Conservation (phyloP, 2,329 filamentous ascomycete genomes). For the Coniochaeta sp. region DNA sequence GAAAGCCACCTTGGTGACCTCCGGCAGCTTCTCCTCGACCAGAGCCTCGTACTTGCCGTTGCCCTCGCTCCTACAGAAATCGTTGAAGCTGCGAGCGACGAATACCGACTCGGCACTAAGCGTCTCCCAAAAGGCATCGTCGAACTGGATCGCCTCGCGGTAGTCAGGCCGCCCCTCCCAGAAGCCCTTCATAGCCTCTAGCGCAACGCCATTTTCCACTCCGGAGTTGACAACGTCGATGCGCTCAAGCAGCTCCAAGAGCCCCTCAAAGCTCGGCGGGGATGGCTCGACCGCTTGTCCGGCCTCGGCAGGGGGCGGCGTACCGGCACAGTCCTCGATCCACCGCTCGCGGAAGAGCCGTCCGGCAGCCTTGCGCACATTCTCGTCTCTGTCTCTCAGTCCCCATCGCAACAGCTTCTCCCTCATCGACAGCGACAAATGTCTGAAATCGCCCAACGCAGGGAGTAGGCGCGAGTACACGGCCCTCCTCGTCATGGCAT, state of each 20-base stretch:
- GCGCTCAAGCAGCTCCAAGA: conserved; percentile 85
- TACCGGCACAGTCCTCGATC: conserved; percentile 88
- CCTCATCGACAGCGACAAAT: conserved; percentile 86
- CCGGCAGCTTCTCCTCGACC: conserved; percentile 88
- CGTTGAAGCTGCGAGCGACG: conserved; percentile 85
- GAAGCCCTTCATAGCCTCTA: conserved; percentile 92
- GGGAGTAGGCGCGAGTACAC: conserved; percentile 85
- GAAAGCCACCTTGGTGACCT: conserved; percentile 85
- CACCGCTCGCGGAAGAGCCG: conserved; percentile 90
- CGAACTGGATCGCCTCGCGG: conserved; percentile 62
- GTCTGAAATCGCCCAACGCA: conserved; percentile 85
- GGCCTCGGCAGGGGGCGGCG: conserved; percentile 50
- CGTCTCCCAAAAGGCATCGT: conserved; percentile 73
- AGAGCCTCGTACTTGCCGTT: conserved; percentile 68
- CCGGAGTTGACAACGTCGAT: conserved; percentile 91
- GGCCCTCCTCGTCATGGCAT: conserved; percentile 73
- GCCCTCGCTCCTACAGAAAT: conserved; percentile 73
- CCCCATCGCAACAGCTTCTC: conserved; percentile 96
- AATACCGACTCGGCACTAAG: conserved; percentile 82
- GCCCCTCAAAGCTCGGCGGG: conserved; percentile 68
- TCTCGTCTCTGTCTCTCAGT: conserved; percentile 86
- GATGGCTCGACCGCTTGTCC: conserved; percentile 49
- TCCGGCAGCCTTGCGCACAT: conserved; percentile 84
- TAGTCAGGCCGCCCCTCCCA: conserved; percentile 90
- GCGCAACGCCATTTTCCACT: conserved; percentile 79